phyloP scores from a whole-genome alignment of 495 filamentous ascomycete species.

The Amorphotheca resinae region DNA sequence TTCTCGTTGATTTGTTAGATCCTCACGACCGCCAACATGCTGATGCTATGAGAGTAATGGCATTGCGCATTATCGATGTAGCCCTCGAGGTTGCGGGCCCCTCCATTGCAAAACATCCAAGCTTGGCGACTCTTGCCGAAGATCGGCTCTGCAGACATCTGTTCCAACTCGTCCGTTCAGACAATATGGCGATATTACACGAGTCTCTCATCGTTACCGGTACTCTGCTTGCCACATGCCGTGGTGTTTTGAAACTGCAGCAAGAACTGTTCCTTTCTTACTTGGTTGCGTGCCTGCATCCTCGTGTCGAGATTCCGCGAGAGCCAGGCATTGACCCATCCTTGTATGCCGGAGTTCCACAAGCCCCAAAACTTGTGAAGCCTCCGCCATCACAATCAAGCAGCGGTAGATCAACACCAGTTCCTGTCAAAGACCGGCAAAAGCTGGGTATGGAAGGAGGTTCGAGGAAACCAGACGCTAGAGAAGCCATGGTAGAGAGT shows the following conservation, averaged over 20 bases:
- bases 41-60: conserved; percentile 94
- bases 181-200: conserved; percentile 86
- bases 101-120: conserved; percentile 88
- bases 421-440: conserved; percentile 86
- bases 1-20: conserved; percentile 88
- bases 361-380: conserved; percentile 76
- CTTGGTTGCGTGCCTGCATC: conserved; percentile 85
- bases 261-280: conserved; percentile 96
- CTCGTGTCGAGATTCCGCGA: conserved; percentile 77
- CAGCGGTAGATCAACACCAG: conserved; percentile 83
- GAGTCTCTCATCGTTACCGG: conserved; percentile 85
- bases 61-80: conserved; percentile 91
- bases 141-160: conserved; percentile 90
- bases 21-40: conserved; percentile 86
- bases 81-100: conserved; percentile 93
- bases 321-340: conserved; percentile 84
- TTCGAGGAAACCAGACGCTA: conserved; percentile 77
- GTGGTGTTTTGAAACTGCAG: conserved; percentile 87
- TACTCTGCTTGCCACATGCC: conserved; percentile 81
- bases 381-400: conserved; percentile 60
- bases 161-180: conserved; percentile 92
- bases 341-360: conserved; percentile 87
- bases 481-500: conserved; percentile 98
- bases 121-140: conserved; percentile 74
- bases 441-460: conserved; percentile 91